These are phyloP conservation scores for Kodamaea kakaduensis DNA, from an alignment of 805 yeast genomes.

Conservation along the genomic window DNA sequence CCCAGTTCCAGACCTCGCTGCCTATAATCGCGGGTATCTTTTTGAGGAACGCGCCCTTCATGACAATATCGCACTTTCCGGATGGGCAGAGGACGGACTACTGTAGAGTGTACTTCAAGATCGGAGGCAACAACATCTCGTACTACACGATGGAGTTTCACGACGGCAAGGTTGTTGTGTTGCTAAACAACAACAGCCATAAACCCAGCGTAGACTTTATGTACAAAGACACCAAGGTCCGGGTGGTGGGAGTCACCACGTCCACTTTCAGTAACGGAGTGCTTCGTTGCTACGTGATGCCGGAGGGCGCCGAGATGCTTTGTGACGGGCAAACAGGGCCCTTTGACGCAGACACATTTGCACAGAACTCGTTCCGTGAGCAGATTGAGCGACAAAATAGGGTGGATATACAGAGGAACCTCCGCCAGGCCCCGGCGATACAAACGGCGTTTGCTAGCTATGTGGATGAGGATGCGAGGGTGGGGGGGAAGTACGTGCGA, in stretches of 20 bases:
- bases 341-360: slow-evolving; percentile 13
- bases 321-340: slow-evolving; percentile 17
- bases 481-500: slow-evolving; percentile 16
- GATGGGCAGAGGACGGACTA: slow-evolving; percentile 17
- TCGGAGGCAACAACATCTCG: slow-evolving; percentile 25
- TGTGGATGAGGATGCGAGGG: slow-evolving; percentile 22
- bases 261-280: slow-evolving; percentile 34
- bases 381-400: slow-evolving; percentile 22
- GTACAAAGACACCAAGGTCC: slow-evolving; percentile 24
- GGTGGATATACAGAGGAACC: slow-evolving; percentile 16
- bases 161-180: slow-evolving; percentile 15
- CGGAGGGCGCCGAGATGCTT: slow-evolving; percentile 17
- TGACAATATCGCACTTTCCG: slow-evolving; percentile 15
- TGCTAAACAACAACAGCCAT: slow-evolving; percentile 27
- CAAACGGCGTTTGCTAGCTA: slow-evolving; percentile 29
- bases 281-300: slow-evolving; percentile 22
- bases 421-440: slow-evolving; percentile 18
- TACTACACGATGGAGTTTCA: slow-evolving; percentile 26
- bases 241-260: slow-evolving; percentile 29
- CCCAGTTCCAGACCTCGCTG: slow-evolving; percentile 19
- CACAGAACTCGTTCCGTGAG: slow-evolving; percentile 15
- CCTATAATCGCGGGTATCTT: slow-evolving; percentile 22
- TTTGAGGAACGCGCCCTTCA: slow-evolving; percentile 28
- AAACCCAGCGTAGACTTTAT: slow-evolving; percentile 28
- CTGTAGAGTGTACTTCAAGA: slow-evolving; percentile 29